Base-by-base conservation (phyloP, 495 filamentous ascomycete species). In the Pyronema domesticum region DNA sequence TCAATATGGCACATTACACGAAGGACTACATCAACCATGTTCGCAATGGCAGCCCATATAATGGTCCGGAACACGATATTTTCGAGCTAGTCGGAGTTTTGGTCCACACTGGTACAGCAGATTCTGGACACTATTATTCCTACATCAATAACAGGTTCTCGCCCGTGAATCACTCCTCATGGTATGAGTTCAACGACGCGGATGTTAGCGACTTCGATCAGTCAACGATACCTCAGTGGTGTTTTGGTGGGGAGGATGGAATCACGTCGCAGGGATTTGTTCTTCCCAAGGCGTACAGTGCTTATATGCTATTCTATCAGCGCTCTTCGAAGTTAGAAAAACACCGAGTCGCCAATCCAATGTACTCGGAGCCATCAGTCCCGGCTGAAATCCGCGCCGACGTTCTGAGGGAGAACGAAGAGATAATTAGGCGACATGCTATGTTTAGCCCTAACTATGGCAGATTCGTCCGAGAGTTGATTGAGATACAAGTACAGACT, bases 281-380 rank as follows among this genome's bases (percentile, higher is more conserved):
- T 23, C 42, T 64, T 51, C 76, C 79, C 51, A 94, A 91, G 64
- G 72, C 73, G 7, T 89, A 80, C 71, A 93, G 83, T 67, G 91
- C 89, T 14, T 99, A 99, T 62, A 95, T 96, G 86, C 74, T 99
- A 39, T 95, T 99, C 69, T 99, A 96, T 63, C 83, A 95, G 65
- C 77, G 91, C 54, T 79, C 81, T 4, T 79, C 82, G 1, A 78
- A 76, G 10, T 72, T 86, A 18, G 17, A 43, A 17, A 6, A 13
- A n/a, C 37, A 14, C 11, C 19, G 23, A 18, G 30, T 13, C 19
- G 18, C 9, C 11, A 14, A 13, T 34, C 11, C 11, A 8, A 17
- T 1, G 30, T 13, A 14, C 9, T 34, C 47, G 30, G 23, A 35
- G 36, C 30, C 47, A 36, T 13, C 10, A 35, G 11, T 50, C 34